Evolutionary conservation across 225 moss, liverwort and hornwort species (phyloP), one percentile per base, ranked within the genome.

Genomic region (Pseudisothecium myosuroides): DNA sequence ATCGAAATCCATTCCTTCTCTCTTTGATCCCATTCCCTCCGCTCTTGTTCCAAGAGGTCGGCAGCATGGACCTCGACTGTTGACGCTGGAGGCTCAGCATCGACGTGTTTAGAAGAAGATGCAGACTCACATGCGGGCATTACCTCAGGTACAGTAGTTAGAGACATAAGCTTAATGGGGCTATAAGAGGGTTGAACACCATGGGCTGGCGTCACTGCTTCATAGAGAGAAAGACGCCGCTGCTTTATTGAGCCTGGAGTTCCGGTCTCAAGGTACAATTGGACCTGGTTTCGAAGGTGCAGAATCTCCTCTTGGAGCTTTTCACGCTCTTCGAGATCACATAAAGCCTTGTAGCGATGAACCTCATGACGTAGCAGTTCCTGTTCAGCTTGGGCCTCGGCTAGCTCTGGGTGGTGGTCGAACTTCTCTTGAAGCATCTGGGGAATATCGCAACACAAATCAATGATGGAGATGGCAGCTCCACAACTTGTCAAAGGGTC

Each of bases 401-500:
- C 95, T 37, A 98, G 82, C 75, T 94, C 95, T 14, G 98, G 98
- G 61, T 98, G 96, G 75, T 97, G 93, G 64, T 95, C 92, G 49
- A 94, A 97, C 74, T 97, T 98, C 71, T 95, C 95, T 92, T 97
- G 95, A 84, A 98, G 91, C 83, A 96, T 90, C 98, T 98, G 94
- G 75, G 63, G 10, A 18, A 26, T 5, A 18, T 37, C 20, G 19
- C 8, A 55, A 55, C 43, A 76, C 47, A 11, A 72, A 28, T 49
- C 29, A 54, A 63, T 27, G 24, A 74, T 50, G 32, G 34, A 37
- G 78, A 87, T 29, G 50, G 47, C 0, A 74, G 2, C 29, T 47
- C 18, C 29, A 29, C 17, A 17, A 45, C 45, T 7, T 45, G 10
- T 73, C 11, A 2, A 29, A 45, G 29, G 45, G 28, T 28, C 45